A percentile compares a stretch with the other conserved stretches of the same genome.
These are phyloP conservation scores for Fragilaria crotonensis DNA, from an alignment of 108 stramenopile genomes.

Conservation along the genomic window DNA sequence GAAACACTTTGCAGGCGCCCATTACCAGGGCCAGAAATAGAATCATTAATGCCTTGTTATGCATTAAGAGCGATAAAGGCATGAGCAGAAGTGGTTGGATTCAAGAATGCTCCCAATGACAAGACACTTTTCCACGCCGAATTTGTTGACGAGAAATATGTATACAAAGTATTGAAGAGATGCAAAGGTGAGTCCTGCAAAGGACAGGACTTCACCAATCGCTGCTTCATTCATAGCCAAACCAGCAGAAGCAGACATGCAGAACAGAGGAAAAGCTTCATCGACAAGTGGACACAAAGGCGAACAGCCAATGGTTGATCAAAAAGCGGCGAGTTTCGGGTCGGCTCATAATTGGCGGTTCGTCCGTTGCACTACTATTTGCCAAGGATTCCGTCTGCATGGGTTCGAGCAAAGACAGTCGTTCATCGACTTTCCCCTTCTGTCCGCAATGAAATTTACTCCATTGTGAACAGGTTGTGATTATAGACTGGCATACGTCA, in stretches of 20 bases:
- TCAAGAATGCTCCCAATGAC: slow-evolving; percentile 22
- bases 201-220: slow-evolving; percentile 52
- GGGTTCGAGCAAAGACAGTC: not conserved
- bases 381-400: not conserved
- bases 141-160: slow-evolving; percentile 26
- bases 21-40: not conserved
- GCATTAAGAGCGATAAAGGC: slow-evolving; percentile 28
- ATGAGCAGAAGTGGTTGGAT: slow-evolving; percentile 31
- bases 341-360: not conserved
- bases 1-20: not conserved
- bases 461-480: not conserved
- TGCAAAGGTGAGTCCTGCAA: slow-evolving; percentile 40
- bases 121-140: slow-evolving; percentile 41
- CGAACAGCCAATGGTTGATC: slow-evolving; percentile 48
- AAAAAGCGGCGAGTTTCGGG: slow-evolving; percentile 19
- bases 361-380: not conserved
- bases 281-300: slow-evolving; percentile 35
- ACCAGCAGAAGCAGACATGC: slow-evolving; percentile 47
- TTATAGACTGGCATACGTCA: not conserved
- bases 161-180: slow-evolving; percentile 39
- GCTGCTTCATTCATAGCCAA: slow-evolving; percentile 42
- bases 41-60: not conserved
- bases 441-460: not conserved
- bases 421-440: not conserved
- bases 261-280: slow-evolving; percentile 66